These are phyloP conservation scores for Saccharomycopsis schoenii DNA, from an alignment of 805 yeast genomes.

Conservation along the genomic window DNA sequence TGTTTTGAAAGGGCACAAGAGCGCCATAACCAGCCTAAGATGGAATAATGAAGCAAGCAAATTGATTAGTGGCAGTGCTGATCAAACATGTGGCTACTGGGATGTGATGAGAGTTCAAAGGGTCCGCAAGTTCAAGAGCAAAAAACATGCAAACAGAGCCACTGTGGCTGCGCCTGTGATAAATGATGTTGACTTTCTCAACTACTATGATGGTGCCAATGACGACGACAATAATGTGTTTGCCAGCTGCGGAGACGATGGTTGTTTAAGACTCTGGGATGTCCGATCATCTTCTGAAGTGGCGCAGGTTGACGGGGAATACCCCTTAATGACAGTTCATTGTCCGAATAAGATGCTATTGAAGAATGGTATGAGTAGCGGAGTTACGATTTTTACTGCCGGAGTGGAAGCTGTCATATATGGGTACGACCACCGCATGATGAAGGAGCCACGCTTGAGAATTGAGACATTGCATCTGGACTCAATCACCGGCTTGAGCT, in stretches of 20 bases:
- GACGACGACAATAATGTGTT: constrained; percentile 22
- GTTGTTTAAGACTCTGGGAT: constrained; percentile 56
- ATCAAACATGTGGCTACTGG: constrained; percentile 50
- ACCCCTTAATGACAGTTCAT: constrained; percentile 50
- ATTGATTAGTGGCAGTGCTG: constrained; percentile 49
- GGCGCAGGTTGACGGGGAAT: constrained; percentile 34
- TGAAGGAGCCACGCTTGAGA: constrained; percentile 35
- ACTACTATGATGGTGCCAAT: background rate
- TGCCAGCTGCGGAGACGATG: constrained; percentile 61
- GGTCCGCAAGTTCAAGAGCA: constrained; percentile 44
- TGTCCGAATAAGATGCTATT: constrained; percentile 23
- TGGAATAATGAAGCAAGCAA: constrained; percentile 41
- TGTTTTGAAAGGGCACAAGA: constrained; percentile 44
- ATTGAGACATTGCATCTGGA: constrained; percentile 37
- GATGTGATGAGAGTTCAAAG: constrained; percentile 50
- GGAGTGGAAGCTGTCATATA: constrained; percentile 61
- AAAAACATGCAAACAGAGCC: constrained; percentile 33
- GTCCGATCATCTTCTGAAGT: constrained; percentile 39
- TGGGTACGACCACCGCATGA: constrained; percentile 48
- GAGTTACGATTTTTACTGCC: constrained; percentile 36
- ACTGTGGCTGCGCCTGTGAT: constrained; percentile 38
- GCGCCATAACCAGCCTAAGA: constrained; percentile 49
- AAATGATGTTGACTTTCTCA: constrained; percentile 6
- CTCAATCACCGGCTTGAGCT: constrained; percentile 44
- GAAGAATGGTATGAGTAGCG: background rate